Base-by-base conservation (phyloP, 2,329 filamentous ascomycete genomes). In the Penicillium sumatraense region DNA sequence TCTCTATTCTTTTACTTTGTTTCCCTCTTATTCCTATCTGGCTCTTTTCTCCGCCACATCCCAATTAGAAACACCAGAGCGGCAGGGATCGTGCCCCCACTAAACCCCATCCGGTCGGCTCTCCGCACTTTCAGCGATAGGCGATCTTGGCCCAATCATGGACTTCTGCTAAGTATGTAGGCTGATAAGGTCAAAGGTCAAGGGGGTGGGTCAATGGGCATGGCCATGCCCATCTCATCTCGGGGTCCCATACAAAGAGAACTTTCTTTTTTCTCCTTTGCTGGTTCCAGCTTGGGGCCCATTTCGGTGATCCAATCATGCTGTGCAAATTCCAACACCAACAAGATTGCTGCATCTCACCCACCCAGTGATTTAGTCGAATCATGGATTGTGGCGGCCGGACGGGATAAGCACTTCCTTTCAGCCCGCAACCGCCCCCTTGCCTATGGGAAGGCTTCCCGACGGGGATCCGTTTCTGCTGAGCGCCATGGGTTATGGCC, bases 101-200 rank as follows among this genome's bases (percentile, higher is more conserved):
- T 63, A 55, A 35, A 21, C 59, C 51, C 40, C 27, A 62, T 57
- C 26, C 36, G 57, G 54, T 23, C 7, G 27, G 36, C 48, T 61
- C 62, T 63, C 62, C 62, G 62, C 60, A 64, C 56, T 63, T 53
- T 38, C 42, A 47, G 40, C 24, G 61, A 63, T 62, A 61, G 51
- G 29, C 41, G 35, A 58, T 56, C 53, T 16, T 54, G 48, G 21
- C 46, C 60, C 58, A 61, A 62, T 62, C 44, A 54, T 10, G 20
- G 23, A 2, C 7, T 23, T 16, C 14, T n/a, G 5, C 14, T 13
- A 24, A 18, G 6, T 42, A 20, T 7, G 5, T n/a, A 42, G 18
- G 13, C 27, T 53, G 45, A 55, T 57, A 60, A 57, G 54, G 46
- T 53, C 42, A 46, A 45, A 31, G 16, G 21, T 29, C 27, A 2